phyloP scores from a whole-genome alignment of 2,329 filamentous ascomycete species.

The Teratosphaeria zuluensis region DNA sequence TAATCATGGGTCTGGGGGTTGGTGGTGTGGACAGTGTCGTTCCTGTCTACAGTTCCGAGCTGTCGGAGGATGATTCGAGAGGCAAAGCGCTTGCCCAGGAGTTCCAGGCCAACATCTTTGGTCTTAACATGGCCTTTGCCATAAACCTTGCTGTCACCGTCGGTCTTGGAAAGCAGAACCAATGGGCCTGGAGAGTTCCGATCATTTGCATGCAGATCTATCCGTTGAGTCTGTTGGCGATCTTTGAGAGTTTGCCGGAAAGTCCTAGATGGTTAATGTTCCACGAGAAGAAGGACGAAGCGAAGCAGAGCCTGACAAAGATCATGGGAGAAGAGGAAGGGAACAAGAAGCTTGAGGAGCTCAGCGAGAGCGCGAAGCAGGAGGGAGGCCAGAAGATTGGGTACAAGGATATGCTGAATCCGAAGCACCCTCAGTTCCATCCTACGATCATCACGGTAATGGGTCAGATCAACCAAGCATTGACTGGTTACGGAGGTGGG shows the following conservation, averaged over 20 bases:
- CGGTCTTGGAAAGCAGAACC: slow-evolving; percentile 43
- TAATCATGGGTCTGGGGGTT: slow-evolving; percentile 48
- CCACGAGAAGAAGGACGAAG: slow-evolving; percentile 41
- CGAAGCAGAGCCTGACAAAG: slow-evolving; percentile 37
- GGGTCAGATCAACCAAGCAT: slow-evolving; percentile 53
- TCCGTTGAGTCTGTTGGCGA: slow-evolving; percentile 43
- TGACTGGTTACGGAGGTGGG: slow-evolving; percentile 36
- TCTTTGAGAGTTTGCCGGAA: slow-evolving; percentile 47
- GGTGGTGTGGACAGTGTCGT: slow-evolving; percentile 54
- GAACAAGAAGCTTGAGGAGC: slow-evolving; percentile 40
- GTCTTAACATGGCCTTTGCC: slow-evolving; percentile 50
- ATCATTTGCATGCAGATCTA: slow-evolving; percentile 54
- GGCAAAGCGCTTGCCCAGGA: slow-evolving; percentile 52
- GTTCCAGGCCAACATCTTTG: slow-evolving; percentile 56
- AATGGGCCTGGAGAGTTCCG: slow-evolving; percentile 54
- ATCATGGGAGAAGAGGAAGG: slow-evolving; percentile 45
- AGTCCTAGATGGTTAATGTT: slow-evolving; percentile 50
- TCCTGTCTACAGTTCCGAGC: slow-evolving; percentile 50
- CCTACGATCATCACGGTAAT: slow-evolving; percentile 52
- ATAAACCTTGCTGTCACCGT: slow-evolving; percentile 49
- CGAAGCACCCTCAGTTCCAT: slow-evolving; percentile 47
- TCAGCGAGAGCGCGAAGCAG: slow-evolving; percentile 41
- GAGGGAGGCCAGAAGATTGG: slow-evolving; percentile 36
- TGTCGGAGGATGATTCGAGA: slow-evolving; percentile 46
- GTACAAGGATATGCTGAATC: slow-evolving; percentile 50